Evolutionary conservation across 1,139 yeast species (phyloP).

Genomic region (Blastobotrys malaysiensis): DNA sequence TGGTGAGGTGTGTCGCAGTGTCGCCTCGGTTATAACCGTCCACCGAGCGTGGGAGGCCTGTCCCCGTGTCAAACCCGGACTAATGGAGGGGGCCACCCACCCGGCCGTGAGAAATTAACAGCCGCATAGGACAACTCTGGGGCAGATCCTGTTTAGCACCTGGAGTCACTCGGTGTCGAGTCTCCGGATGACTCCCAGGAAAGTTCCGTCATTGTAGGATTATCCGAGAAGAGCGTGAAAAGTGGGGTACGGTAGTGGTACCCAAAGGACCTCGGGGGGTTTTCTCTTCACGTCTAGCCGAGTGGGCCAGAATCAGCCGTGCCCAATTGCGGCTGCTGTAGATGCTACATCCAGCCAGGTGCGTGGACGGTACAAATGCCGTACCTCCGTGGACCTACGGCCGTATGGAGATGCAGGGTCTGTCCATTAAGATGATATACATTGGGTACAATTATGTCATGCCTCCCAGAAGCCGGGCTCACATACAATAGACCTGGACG

Average conservation of each 20-base stretch:
- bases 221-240: no score
- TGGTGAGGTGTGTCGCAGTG: not conserved
- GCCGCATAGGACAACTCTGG: not conserved
- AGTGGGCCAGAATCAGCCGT: no score
- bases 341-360: no score
- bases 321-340: no score
- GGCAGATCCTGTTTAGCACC: no score
- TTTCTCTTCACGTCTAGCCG: no score
- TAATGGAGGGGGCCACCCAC: not conserved
- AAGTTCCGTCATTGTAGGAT: no score
- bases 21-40: constrained; percentile 6
- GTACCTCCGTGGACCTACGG: not conserved
- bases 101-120: not conserved
- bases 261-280: not conserved
- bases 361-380: not conserved
- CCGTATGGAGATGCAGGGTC: not conserved
- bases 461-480: constrained; percentile 1
- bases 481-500: not conserved
- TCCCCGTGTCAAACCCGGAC: not conserved
- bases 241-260: no score
- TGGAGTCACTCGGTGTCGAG: no score
- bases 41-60: not conserved
- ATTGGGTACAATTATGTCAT: not conserved
- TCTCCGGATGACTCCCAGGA: no score
- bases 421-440: constrained; percentile 1